phyloP scores from a whole-genome alignment of 768 basidiomycete species.

The Lyophyllum semitale region DNA sequence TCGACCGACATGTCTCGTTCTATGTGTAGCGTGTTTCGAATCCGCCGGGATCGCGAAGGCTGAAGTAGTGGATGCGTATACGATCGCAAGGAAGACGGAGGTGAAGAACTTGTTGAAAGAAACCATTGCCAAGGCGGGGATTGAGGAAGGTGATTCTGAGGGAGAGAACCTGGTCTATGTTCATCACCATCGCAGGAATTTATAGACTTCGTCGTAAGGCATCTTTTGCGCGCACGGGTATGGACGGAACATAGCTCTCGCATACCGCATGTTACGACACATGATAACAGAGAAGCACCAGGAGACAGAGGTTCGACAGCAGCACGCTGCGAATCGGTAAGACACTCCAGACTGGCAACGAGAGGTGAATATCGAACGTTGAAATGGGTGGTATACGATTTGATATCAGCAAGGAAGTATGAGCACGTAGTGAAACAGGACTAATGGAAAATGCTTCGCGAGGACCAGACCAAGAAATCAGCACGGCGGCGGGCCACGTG shows the following conservation, averaged over 20 bases:
- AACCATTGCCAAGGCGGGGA: constrained; percentile 16
- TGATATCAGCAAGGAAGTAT: neutral
- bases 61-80: constrained; percentile 16
- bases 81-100: constrained; percentile 25
- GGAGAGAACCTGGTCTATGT: neutral
- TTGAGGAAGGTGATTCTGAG: neutral
- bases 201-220: neutral
- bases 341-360: neutral
- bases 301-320: neutral
- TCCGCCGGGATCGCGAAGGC: neutral
- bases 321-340: neutral
- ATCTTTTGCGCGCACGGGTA: neutral
- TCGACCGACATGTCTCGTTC: neutral
- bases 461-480: too few relatives aligned
- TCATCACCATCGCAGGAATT: neutral
- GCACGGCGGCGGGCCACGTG: neutral
- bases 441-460: too few relatives aligned
- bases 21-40: constrained; percentile 1
- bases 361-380: neutral
- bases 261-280: neutral
- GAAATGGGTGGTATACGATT: neutral
- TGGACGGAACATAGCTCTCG: neutral
- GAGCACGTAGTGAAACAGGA: neutral
- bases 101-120: constrained; percentile 26
- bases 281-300: neutral